These are phyloP conservation scores for Turnera subulata DNA, from an alignment of 345 rosid species.

Conservation along the genomic window DNA sequence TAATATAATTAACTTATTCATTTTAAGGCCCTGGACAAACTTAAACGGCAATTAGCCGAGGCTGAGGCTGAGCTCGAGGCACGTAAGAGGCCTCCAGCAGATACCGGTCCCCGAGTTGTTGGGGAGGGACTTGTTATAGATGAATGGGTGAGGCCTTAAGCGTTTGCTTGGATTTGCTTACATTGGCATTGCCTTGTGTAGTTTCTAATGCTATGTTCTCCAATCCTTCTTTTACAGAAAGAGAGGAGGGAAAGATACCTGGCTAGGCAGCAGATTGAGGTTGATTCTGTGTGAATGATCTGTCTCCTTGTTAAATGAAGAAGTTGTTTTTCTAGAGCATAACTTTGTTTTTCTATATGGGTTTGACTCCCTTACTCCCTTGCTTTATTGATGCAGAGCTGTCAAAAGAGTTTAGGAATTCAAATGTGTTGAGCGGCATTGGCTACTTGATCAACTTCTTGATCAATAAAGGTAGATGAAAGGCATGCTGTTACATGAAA, in stretches of 20 bases:
- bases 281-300: constrained; percentile 33
- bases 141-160: constrained; percentile 28
- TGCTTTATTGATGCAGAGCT: too few relatives aligned
- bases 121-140: constrained; percentile 33
- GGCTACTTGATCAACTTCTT: too few relatives aligned
- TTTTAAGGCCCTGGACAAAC: constrained; percentile 26
- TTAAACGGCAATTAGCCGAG: constrained; percentile 26
- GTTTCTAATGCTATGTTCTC: neutral
- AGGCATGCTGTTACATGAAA: too few relatives aligned
- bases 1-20: neutral
- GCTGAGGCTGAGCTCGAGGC: constrained; percentile 31
- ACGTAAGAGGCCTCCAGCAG: constrained; percentile 30
- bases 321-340: too few relatives aligned
- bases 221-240: constrained; percentile 13
- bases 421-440: too few relatives aligned
- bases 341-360: too few relatives aligned
- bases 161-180: neutral
- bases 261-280: constrained; percentile 29
- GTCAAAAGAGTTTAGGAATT: too few relatives aligned
- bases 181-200: neutral
- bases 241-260: constrained; percentile 32
- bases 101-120: constrained; percentile 16
- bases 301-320: neutral
- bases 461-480: too few relatives aligned
- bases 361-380: too few relatives aligned